Evolutionary conservation across 2,329 filamentous ascomycete genomes (phyloP).

Genomic region (Neofusicoccum sp.): DNA sequence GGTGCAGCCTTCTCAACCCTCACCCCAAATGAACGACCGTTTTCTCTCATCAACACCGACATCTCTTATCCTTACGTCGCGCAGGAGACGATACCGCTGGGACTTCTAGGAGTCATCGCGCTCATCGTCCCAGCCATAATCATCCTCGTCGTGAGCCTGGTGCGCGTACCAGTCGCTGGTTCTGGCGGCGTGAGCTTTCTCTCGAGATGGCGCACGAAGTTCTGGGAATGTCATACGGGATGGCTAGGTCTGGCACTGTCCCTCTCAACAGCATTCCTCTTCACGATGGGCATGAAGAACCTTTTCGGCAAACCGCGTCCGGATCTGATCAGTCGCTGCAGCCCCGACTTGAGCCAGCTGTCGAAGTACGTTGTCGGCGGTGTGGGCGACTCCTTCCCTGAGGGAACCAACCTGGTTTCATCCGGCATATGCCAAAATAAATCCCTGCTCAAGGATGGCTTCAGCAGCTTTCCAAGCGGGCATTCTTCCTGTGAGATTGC

Average conservation of each 20-base stretch:
- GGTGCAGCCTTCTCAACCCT: constrained; percentile 62
- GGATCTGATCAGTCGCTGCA: constrained; percentile 70
- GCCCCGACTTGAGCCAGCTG: constrained; percentile 68
- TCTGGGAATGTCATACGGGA: constrained; percentile 86
- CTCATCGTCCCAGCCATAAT: constrained; percentile 67
- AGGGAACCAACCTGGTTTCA: constrained; percentile 70
- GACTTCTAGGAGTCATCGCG: constrained; percentile 64
- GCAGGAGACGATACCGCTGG: constrained; percentile 73
- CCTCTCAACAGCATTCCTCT: constrained; percentile 71
- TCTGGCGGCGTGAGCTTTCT: constrained; percentile 60
- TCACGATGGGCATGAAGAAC: constrained; percentile 84
- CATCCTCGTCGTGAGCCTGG: constrained; percentile 68
- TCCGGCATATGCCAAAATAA: constrained; percentile 75
- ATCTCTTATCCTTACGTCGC: constrained; percentile 78
- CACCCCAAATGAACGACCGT: constrained; percentile 68
- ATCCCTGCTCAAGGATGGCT: constrained; percentile 72
- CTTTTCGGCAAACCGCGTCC: constrained; percentile 66
- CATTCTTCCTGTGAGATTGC: constrained; percentile 64
- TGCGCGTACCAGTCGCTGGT: constrained; percentile 72
- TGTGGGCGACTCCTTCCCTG: constrained; percentile 52
- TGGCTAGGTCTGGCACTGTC: constrained; percentile 80
- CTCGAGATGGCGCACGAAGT: constrained; percentile 69
- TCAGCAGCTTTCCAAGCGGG: constrained; percentile 80
- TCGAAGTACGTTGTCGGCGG: constrained; percentile 65
- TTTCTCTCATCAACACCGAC: constrained; percentile 70